phyloP scores from a whole-genome alignment of 2,329 filamentous ascomycete genomes.

The Zasmidium cellare region DNA sequence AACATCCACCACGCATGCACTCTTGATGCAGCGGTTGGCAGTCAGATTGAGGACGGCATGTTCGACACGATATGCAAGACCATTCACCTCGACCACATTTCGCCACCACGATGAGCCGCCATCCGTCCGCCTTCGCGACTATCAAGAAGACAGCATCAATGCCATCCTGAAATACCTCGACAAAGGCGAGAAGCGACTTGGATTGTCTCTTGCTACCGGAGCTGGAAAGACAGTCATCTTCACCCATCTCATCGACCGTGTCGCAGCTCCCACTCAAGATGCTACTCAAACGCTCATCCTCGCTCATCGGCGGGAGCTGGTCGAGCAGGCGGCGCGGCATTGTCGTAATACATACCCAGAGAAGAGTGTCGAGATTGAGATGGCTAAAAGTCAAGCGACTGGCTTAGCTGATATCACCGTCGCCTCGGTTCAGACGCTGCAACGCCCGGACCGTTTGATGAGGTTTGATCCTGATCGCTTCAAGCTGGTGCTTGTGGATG shows the following conservation, averaged over 20 bases:
- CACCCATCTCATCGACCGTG: conserved; percentile 84
- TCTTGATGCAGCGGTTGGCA: neutral
- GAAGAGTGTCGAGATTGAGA: conserved; percentile 84
- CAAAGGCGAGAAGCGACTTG: conserved; percentile 72
- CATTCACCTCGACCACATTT: neutral
- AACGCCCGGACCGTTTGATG: conserved; percentile 63
- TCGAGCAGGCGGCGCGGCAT: conserved; percentile 89
- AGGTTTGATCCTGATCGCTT: conserved; percentile 80
- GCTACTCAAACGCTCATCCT: conserved; percentile 83
- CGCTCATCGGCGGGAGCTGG: conserved; percentile 87
- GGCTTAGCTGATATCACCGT: conserved; percentile 89
- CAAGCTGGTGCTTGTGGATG: conserved; percentile 91
- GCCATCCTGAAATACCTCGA: conserved; percentile 69
- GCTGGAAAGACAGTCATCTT: conserved; percentile 92
- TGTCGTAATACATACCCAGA: conserved; percentile 78
- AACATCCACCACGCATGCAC: neutral
- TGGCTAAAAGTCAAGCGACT: conserved; percentile 75
- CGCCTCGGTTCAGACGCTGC: conserved; percentile 84
- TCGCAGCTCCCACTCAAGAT: conserved; percentile 56
- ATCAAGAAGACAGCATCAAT: conserved; percentile 86
- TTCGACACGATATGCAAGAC: too few relatives aligned
- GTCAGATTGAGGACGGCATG: neutral
- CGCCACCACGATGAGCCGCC: neutral
- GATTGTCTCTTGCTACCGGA: conserved; percentile 82
- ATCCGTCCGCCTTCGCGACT: conserved; percentile 60